Evolutionary conservation across 257 asterid genomes (phyloP), one percentile per base, ranked within the genome.

Genomic region (Mentha longifolia): DNA sequence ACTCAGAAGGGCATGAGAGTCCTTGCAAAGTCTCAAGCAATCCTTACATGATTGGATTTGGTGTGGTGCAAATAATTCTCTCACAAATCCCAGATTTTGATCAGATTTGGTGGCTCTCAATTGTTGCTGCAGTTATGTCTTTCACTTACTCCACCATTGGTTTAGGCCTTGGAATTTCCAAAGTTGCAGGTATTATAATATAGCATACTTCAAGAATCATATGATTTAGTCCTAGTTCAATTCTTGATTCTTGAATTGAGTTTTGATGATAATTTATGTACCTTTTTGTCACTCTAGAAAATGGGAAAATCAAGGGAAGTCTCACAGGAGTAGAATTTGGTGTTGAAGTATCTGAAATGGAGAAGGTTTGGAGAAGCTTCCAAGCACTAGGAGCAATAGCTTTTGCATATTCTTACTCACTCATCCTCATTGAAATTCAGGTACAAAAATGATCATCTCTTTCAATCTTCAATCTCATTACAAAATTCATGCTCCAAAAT

Each of bases 51-150:
- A 76, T 83, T 10, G 77, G 82, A n/a, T 92, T 89, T 68, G 96
- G 92, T 9, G 85, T 74, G 3, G 77, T 87, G 17, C 87, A 92
- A 61, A 79, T 92, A 15, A 1, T 90, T 14, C 78, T 90, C 0
- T 85, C 96, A 56, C 98, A 92, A 83, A 92, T 92, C 58, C 96
- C 97, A 15, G 85, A 92, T 67, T 90, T 92, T 35, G 88, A 84
- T 70, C 74, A 92, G 72, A 86, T 88, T n/a, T 86, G 85, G n/a
- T 90, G 97, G 97, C 95, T 90, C 15, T 92, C 98, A 0, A 83
- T 88, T 15, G 76, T 88, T 39, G 96, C 98, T 39, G 97, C 97
- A 3, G 63, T 85, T 30, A 90, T 92, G 98, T 90, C 98, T 1
- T 90, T 90, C 56, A 81, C 92, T 68, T 92, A 90, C 65, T 81